These are phyloP conservation scores for Protostelium mycophagum DNA, from an alignment of 78 protist genomes.

Conservation along the genomic window DNA sequence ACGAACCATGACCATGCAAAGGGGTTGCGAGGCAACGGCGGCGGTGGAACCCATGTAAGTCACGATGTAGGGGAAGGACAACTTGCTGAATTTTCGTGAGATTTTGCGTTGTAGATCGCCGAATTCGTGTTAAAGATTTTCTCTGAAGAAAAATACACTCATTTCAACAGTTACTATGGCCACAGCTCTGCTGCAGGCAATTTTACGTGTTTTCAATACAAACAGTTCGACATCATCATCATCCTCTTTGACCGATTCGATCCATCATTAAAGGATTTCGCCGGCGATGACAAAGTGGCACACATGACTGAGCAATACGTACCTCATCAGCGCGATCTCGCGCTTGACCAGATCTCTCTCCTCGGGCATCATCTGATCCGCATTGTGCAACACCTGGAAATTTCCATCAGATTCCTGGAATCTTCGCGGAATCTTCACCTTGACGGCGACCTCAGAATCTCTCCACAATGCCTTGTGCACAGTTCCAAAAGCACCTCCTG, in stretches of 20 bases:
- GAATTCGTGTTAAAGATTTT: too few species aligned
- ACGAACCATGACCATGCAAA: background rate
- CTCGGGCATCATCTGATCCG: background rate
- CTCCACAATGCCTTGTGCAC: background rate
- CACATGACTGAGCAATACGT: too few species aligned
- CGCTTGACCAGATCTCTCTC: slow-evolving; percentile 1
- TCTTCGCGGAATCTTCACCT: background rate
- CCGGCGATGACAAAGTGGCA: too few species aligned
- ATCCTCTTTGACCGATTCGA: too few species aligned
- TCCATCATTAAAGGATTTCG: too few species aligned
- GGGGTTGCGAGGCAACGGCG: slow-evolving; percentile 1
- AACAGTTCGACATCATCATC: too few species aligned
- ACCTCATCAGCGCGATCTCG: slow-evolving; percentile 11
- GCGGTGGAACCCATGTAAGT: background rate
- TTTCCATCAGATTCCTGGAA: background rate
- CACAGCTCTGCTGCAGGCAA: too few species aligned
- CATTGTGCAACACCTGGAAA: background rate
- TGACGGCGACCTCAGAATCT: background rate
- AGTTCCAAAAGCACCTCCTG: background rate
- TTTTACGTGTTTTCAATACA: too few species aligned
- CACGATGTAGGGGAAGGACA: background rate
- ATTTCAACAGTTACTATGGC: too few species aligned
- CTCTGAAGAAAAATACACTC: too few species aligned
- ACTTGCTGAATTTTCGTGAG: background rate
- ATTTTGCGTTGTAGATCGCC: too few species aligned